Conservation (phyloP, 2,329 filamentous ascomycete species). For the Ophiostoma perfectum region DNA sequence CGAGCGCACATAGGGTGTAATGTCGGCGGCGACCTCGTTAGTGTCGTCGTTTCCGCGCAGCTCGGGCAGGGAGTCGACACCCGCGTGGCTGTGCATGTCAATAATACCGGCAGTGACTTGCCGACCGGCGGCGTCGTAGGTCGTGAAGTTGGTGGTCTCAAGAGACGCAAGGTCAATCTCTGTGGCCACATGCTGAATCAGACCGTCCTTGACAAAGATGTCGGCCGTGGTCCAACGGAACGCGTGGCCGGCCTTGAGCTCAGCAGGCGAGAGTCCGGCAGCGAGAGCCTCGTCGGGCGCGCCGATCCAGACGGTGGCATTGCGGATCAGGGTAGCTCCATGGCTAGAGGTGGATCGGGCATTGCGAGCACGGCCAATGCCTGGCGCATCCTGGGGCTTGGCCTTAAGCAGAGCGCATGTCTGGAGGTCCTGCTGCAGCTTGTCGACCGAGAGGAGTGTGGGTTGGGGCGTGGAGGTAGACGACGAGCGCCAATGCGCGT, state of each 20-base stretch:
- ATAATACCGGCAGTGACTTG: slow-evolving; percentile 62
- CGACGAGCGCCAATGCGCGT: slow-evolving; percentile 39
- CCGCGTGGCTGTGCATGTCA: slow-evolving; percentile 66
- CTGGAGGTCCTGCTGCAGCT: slow-evolving; percentile 49
- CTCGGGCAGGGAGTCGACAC: slow-evolving; percentile 52
- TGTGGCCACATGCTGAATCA: slow-evolving; percentile 51
- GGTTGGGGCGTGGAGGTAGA: not conserved
- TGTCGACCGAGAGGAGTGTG: slow-evolving; percentile 43
- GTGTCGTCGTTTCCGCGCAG: slow-evolving; percentile 52
- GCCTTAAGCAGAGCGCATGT: slow-evolving; percentile 51
- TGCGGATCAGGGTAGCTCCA: slow-evolving; percentile 57
- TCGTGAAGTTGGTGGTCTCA: not conserved
- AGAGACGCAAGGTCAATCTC: slow-evolving; percentile 35
- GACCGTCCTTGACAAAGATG: slow-evolving; percentile 54
- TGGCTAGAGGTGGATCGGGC: slow-evolving; percentile 55
- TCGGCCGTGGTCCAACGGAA: slow-evolving; percentile 58
- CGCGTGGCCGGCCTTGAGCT: slow-evolving; percentile 53
- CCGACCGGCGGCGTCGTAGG: slow-evolving; percentile 54
- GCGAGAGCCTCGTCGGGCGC: slow-evolving; percentile 46
- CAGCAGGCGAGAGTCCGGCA: slow-evolving; percentile 47
- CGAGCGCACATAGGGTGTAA: slow-evolving; percentile 62
- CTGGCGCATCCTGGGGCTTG: slow-evolving; percentile 52
- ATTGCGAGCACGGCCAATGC: slow-evolving; percentile 53
- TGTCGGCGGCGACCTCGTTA: slow-evolving; percentile 59
- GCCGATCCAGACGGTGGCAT: slow-evolving; percentile 62